These are phyloP conservation scores for Scheffersomyces segobiensis DNA, from an alignment of 1,139 yeast species.

Conservation along the genomic window DNA sequence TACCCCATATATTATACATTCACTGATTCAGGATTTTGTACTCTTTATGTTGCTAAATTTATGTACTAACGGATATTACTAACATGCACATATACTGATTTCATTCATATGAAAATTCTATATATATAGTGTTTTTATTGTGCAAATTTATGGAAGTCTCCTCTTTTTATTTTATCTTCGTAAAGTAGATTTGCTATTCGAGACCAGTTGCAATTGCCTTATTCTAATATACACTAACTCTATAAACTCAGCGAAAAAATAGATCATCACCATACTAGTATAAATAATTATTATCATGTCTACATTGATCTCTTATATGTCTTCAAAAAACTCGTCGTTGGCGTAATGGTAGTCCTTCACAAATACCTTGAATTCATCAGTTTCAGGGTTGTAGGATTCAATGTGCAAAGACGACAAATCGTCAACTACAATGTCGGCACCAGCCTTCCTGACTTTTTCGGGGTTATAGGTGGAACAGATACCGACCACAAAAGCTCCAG, in stretches of 20 bases:
- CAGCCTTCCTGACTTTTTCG: slow-evolving; percentile 66
- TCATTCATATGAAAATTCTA: no score
- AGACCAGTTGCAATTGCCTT: no score
- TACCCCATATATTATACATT: no score
- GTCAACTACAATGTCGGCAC: slow-evolving; percentile 79
- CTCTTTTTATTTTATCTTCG: no score
- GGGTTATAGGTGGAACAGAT: slow-evolving; percentile 79
- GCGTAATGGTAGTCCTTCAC: slow-evolving; percentile 49
- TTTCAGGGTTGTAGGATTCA: slow-evolving; percentile 43
- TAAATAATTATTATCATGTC: background rate
- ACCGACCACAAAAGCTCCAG: slow-evolving; percentile 82
- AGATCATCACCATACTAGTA: background rate
- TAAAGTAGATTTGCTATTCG: no score
- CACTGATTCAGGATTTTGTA: no score
- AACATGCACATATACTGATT: no score
- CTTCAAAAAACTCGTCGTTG: slow-evolving; percentile 42
- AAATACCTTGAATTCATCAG: slow-evolving; percentile 48
- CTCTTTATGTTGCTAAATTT: no score
- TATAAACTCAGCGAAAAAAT: background rate
- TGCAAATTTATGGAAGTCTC: no score
- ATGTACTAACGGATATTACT: no score
- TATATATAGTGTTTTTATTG: no score
- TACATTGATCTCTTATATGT: slow-evolving; percentile 13
- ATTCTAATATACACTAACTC: background rate
- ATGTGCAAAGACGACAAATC: slow-evolving; percentile 56